A percentile compares a stretch with the other conserved stretches of the same genome.
Evolutionary conservation across 495 filamentous ascomycete genomes (phyloP).

Genomic region (Astrothelium subdiscretum): DNA sequence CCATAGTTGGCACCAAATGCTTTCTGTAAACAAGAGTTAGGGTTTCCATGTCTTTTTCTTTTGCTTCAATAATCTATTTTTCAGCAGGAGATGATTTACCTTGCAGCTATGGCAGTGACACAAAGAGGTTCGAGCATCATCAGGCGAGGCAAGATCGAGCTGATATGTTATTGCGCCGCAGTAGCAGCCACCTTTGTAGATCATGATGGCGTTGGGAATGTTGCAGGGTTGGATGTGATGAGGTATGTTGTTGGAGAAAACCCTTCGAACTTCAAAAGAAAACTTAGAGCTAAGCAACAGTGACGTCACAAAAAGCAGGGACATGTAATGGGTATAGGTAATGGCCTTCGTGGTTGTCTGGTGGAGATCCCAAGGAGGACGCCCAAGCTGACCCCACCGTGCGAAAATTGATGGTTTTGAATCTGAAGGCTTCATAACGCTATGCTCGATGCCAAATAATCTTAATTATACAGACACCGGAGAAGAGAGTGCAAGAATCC

Average conservation of each 20-base stretch:
- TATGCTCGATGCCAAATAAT: not conserved
- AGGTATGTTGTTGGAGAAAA: not conserved
- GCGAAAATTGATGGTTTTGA: too few species aligned
- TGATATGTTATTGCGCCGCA: slow-evolving; percentile 39
- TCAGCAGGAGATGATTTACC: slow-evolving; percentile 13
- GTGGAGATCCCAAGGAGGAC: too few species aligned
- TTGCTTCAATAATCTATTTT: not conserved
- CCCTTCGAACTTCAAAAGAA: not conserved
- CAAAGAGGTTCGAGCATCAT: slow-evolving; percentile 51
- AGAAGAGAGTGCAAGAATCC: not conserved
- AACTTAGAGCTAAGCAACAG: not conserved
- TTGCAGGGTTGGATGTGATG: not conserved
- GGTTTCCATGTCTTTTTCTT: not conserved
- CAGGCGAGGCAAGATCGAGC: slow-evolving; percentile 33
- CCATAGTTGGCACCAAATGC: slow-evolving; percentile 55
- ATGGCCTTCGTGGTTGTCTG: too few species aligned
- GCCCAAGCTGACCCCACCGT: too few species aligned
- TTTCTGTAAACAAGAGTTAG: slow-evolving; percentile 26
- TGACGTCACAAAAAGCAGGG: not conserved
- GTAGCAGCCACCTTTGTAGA: slow-evolving; percentile 36
- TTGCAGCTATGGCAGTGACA: slow-evolving; percentile 58
- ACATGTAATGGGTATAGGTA: too few species aligned
- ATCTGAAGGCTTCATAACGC: not conserved
- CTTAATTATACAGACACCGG: not conserved
- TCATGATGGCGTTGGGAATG: not conserved